phyloP scores from a whole-genome alignment of 2,329 filamentous ascomycete species.

The Ceratocystis lukuohia region DNA sequence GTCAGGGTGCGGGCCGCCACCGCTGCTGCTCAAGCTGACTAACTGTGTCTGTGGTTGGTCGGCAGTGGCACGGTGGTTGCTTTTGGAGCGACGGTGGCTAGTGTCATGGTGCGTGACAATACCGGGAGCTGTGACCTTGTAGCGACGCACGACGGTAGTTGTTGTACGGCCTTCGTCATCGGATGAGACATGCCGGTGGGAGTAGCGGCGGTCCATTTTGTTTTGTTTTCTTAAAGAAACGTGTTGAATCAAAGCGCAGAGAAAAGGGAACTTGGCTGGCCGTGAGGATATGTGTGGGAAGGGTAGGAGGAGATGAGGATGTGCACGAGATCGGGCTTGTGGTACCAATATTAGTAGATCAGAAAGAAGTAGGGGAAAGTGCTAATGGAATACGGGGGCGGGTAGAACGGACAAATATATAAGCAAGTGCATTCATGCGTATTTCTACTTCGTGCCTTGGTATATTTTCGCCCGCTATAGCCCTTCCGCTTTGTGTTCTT shows the following conservation, averaged over 20 bases:
- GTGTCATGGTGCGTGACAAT: slow-evolving; percentile 35
- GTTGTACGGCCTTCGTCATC: slow-evolving; percentile 36
- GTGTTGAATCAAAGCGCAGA: too few species aligned
- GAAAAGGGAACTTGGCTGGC: neutral
- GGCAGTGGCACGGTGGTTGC: slow-evolving; percentile 23
- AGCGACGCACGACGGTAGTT: slow-evolving; percentile 38
- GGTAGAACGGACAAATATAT: too few species aligned
- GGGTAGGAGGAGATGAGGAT: too few species aligned
- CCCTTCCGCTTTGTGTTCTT: neutral
- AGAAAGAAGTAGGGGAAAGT: too few species aligned
- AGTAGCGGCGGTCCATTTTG: neutral
- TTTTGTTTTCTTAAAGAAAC: neutral
- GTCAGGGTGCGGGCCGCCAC: slow-evolving; percentile 10
- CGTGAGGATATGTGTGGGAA: too few species aligned
- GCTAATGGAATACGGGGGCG: too few species aligned
- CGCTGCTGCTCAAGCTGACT: slow-evolving; percentile 34
- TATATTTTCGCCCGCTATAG: neutral
- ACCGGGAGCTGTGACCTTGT: slow-evolving; percentile 35
- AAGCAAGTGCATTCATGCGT: too few species aligned
- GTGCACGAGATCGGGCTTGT: too few species aligned
- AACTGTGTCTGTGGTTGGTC: slow-evolving; percentile 33
- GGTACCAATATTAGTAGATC: too few species aligned
- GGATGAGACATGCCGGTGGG: slow-evolving; percentile 26
- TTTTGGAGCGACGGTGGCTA: slow-evolving; percentile 32
- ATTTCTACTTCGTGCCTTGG: neutral